Conservation (phyloP, 805 yeast genomes). For the Pichia thaimueangensis region DNA sequence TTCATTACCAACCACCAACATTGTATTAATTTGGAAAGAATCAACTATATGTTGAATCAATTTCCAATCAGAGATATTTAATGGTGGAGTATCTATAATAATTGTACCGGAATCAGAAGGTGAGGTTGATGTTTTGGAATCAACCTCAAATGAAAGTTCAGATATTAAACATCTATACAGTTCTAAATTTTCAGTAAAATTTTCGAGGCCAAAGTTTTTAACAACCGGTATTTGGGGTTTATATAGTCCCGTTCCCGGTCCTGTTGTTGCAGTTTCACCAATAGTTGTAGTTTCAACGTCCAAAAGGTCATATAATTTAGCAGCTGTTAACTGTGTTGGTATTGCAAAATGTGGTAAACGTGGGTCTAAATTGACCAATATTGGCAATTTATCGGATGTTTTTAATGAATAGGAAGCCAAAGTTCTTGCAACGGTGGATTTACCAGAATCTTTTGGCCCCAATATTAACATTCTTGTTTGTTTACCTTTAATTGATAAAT, state of each 20-base stretch:
- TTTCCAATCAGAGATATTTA: conserved; percentile 42
- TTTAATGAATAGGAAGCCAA: conserved; percentile 72
- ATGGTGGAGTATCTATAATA: conserved; percentile 70
- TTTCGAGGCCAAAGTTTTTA: conserved; percentile 68
- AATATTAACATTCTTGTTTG: conserved; percentile 58
- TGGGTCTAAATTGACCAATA: conserved; percentile 78
- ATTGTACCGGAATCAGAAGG: conserved; percentile 36
- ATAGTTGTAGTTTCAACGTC: conserved; percentile 68
- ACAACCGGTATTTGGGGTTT: conserved; percentile 91
- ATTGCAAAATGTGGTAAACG: conserved; percentile 40
- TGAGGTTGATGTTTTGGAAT: conserved; percentile 9
- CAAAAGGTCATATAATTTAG: conserved; percentile 72
- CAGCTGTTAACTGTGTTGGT: conserved; percentile 83
- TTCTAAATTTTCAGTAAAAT: conserved; percentile 48
- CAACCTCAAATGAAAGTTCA: conserved; percentile 9
- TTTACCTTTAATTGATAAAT: conserved; percentile 27
- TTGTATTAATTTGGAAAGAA: conserved; percentile 49
- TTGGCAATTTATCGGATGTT: conserved; percentile 45
- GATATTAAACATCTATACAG: conserved; percentile 41
- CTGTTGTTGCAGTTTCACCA: conserved; percentile 74
- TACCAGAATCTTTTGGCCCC: conserved; percentile 73
- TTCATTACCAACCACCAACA: conserved; percentile 75
- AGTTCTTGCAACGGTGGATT: conserved; percentile 65
- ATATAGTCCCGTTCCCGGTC: conserved; percentile 68
- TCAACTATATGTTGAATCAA: conserved; percentile 51